Evolutionary conservation across 2,329 filamentous ascomycete genomes (phyloP), one percentile per base, ranked within the genome.

Genomic region (Ophiostoma pallidulum): DNA sequence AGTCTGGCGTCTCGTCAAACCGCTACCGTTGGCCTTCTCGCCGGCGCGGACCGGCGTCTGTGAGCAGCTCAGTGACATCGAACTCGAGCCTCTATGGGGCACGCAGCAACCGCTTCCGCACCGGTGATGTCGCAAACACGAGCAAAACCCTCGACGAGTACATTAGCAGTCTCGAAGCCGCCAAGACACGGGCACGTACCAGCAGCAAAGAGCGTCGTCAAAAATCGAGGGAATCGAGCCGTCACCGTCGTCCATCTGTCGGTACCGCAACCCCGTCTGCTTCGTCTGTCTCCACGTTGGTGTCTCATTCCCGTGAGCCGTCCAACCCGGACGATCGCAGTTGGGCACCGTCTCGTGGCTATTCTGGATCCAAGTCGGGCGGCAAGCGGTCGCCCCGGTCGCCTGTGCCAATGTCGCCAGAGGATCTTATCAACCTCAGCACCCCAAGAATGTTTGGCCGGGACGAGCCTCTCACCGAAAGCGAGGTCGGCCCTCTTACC

Each of bases 341-440:
- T 18, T 77, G 86, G 52, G 74, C 74, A 20, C 69, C 75, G 12
- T 73, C 77, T 38, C 77, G 82, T 19, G 83, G 81, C 54, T 88
- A 62, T 52, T 67, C 73, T 0, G 49, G 66, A 84, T 53, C 84
- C 80, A 50, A 59, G 78, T 84, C 16, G 78, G 81, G 12, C 10
- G 53, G 50, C 12, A 94, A 95, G 65, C 76, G 86, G 19, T 96
- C 91, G 1, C 91, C 91, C 1, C 94, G 88, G 2, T 96, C 91
- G 0, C 91, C 91, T 0, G 76, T 95, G 2, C 88, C 90, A 3
- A 96, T 96, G 90, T 94, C 90, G 3, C 89, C 89, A 0, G 87
- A 95, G 57, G 89, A 96, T 58, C 62, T 86, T 51, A 78, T 80
- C 59, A 82, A 77, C 56, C 64, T 84, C 42, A 76, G 74, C 53